Conservation (phyloP, 2,329 filamentous ascomycete species). For the Aaosphaeria pasadenensis region DNA sequence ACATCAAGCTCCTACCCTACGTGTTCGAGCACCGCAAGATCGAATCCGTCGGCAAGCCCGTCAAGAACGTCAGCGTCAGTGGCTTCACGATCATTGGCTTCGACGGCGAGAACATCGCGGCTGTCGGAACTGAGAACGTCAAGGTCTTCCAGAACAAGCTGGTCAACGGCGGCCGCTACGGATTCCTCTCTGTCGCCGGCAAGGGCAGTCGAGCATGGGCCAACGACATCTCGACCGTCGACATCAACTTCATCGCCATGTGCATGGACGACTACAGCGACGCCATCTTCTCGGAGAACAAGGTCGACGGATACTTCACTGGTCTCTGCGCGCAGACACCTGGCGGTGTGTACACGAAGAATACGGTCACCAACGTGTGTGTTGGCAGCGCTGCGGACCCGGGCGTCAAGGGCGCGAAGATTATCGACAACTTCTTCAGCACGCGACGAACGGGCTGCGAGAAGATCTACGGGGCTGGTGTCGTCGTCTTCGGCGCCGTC, state of each 20-base stretch:
- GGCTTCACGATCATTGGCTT: conserved; percentile 35
- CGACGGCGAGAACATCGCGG: conserved; percentile 35
- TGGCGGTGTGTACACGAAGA: conserved; percentile 27
- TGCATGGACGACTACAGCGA: conserved; percentile 17
- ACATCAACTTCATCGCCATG: conserved; percentile 36
- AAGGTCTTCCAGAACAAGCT: conserved; percentile 24
- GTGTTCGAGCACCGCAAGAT: conserved; percentile 31
- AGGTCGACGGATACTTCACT: conserved; percentile 1
- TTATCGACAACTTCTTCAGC: conserved; percentile 29
- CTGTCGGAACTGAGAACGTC: conserved; percentile 31
- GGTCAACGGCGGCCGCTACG: conserved; percentile 27
- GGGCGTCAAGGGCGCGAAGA: conserved; percentile 21
- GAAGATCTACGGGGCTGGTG: background rate
- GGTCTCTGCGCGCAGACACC: conserved; percentile 16
- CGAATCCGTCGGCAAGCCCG: conserved; percentile 14
- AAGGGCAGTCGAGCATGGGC: conserved; percentile 6
- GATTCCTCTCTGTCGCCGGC: conserved; percentile 37
- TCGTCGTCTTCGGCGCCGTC: background rate
- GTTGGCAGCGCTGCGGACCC: conserved; percentile 35
- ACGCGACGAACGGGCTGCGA: conserved; percentile 9
- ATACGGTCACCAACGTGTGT: conserved; percentile 30
- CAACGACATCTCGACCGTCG: conserved; percentile 22
- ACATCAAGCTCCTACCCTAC: conserved; percentile 21
- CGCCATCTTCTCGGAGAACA: conserved; percentile 1
- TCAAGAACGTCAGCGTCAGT: conserved; percentile 30